Evolutionary conservation across 2,329 filamentous ascomycete genomes (phyloP).

Genomic region (Onygenales sp.): DNA sequence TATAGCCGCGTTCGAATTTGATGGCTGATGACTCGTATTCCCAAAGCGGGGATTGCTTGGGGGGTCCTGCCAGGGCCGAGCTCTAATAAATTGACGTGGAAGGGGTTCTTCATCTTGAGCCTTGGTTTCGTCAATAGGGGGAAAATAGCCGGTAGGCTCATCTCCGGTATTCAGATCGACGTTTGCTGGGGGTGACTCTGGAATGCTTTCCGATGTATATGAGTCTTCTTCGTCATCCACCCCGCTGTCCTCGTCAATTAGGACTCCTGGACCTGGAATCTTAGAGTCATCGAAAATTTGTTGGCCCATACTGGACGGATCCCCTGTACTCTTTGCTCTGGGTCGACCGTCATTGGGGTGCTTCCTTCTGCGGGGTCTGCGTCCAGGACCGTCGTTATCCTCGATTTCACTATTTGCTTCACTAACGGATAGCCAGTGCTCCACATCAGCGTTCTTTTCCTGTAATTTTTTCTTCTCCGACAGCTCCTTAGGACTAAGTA

Average conservation of each 20-base stretch:
- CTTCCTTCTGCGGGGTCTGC: slow-evolving; percentile 14
- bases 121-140: slow-evolving; percentile 14
- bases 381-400: slow-evolving; percentile 14
- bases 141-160: slow-evolving; percentile 16
- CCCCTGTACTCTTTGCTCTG: slow-evolving; percentile 38
- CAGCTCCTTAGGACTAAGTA: slow-evolving; percentile 43
- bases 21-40: slow-evolving; percentile 35
- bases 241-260: slow-evolving; percentile 34
- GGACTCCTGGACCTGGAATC: slow-evolving; percentile 44
- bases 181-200: slow-evolving; percentile 17
- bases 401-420: slow-evolving; percentile 35
- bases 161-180: slow-evolving; percentile 18
- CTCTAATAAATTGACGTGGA: slow-evolving; percentile 27
- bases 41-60: slow-evolving; percentile 20
- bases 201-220: slow-evolving; percentile 17
- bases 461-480: slow-evolving; percentile 36
- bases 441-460: slow-evolving; percentile 45
- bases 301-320: slow-evolving; percentile 14
- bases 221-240: slow-evolving; percentile 23
- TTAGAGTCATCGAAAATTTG: slow-evolving; percentile 25
- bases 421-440: slow-evolving; percentile 44
- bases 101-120: slow-evolving; percentile 23
- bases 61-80: slow-evolving; percentile 42
- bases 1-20: slow-evolving; percentile 47
- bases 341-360: slow-evolving; percentile 22